phyloP scores from a whole-genome alignment of 805 yeast genomes.

The Pichia californica region DNA sequence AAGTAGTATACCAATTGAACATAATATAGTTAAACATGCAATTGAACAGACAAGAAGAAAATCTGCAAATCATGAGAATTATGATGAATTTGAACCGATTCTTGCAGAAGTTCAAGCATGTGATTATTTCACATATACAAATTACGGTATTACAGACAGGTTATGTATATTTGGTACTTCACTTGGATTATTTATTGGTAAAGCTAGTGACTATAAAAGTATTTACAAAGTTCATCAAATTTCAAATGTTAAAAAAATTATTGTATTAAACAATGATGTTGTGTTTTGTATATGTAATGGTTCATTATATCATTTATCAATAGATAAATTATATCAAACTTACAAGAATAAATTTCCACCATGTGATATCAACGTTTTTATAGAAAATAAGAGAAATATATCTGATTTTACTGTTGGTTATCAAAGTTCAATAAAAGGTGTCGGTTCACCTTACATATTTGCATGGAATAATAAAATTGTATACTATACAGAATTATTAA shows the following conservation, averaged over 20 bases:
- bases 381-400: slow-evolving; percentile 35
- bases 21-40: background rate
- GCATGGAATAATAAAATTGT: slow-evolving; percentile 47
- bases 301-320: slow-evolving; percentile 52
- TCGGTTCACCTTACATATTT: slow-evolving; percentile 32
- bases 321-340: slow-evolving; percentile 57
- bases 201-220: slow-evolving; percentile 30
- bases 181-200: slow-evolving; percentile 56
- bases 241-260: slow-evolving; percentile 48
- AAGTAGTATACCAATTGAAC: slow-evolving; percentile 3
- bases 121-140: slow-evolving; percentile 10
- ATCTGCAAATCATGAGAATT: background rate
- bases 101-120: slow-evolving; percentile 7
- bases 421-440: slow-evolving; percentile 53
- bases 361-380: slow-evolving; percentile 27
- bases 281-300: slow-evolving; percentile 54
- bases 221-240: slow-evolving; percentile 59
- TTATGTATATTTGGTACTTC: slow-evolving; percentile 55
- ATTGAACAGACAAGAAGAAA: background rate
- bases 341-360: slow-evolving; percentile 41
- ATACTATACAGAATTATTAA: slow-evolving; percentile 28
- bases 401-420: slow-evolving; percentile 62
- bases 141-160: slow-evolving; percentile 2
- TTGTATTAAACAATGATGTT: slow-evolving; percentile 51
- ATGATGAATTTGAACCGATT: slow-evolving; percentile 1